Conservation (phyloP, 2,329 filamentous ascomycete species). For the Cladosporium colombiae region DNA sequence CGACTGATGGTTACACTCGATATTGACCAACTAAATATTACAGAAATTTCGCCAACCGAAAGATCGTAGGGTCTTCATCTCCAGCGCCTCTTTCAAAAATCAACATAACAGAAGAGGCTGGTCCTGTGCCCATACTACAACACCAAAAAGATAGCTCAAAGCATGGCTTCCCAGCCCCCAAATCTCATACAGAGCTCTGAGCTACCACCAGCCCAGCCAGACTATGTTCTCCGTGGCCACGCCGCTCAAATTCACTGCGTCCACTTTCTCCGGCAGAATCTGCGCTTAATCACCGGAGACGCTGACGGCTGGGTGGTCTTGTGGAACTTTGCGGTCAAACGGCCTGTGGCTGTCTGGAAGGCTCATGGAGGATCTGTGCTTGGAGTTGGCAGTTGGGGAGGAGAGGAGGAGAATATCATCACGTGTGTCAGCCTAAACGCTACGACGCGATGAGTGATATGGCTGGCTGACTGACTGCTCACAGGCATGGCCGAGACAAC, state of each 20-base stretch:
- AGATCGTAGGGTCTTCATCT: background rate
- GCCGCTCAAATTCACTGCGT: slow-evolving; percentile 75
- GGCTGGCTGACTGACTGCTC: slow-evolving; percentile 8
- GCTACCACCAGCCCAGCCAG: slow-evolving; percentile 55
- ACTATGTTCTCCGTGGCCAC: slow-evolving; percentile 83
- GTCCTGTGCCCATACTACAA: background rate
- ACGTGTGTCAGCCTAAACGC: slow-evolving; percentile 63
- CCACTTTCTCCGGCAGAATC: slow-evolving; percentile 70
- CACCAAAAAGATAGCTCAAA: slow-evolving; percentile 8
- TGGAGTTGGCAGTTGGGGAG: slow-evolving; percentile 69
- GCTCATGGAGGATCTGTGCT: slow-evolving; percentile 79
- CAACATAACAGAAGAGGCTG: background rate
- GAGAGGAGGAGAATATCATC: slow-evolving; percentile 70
- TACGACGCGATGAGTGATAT: background rate
- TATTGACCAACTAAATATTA: background rate
- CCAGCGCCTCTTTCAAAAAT: background rate
- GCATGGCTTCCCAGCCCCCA: background rate
- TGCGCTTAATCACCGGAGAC: slow-evolving; percentile 80
- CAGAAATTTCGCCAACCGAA: background rate
- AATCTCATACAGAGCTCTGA: slow-evolving; percentile 11
- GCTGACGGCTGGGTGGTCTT: slow-evolving; percentile 84
- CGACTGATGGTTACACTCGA: background rate
- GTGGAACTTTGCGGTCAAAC: slow-evolving; percentile 82
- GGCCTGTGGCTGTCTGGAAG: slow-evolving; percentile 81
- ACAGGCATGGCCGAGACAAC: slow-evolving; percentile 86